Base-by-base conservation (phyloP, 495 filamentous ascomycete genomes). In the Trypethelium eluteriae region DNA sequence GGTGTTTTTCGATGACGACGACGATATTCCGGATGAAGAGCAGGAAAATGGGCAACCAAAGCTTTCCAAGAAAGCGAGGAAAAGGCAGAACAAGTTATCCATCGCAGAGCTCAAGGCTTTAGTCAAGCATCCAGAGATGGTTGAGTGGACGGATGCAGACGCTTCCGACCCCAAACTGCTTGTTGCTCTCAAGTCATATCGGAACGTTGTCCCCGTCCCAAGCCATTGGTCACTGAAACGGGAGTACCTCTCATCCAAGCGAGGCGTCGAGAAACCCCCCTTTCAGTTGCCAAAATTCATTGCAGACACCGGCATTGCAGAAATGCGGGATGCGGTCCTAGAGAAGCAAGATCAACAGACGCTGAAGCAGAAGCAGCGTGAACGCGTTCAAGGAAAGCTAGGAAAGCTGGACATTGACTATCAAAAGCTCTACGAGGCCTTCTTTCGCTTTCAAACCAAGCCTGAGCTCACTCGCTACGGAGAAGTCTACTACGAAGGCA, bases 351-450 rank as follows among this genome's bases (percentile, higher is more conserved):
- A 91, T 39, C 86, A 93, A 71, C 89, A 92, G 63, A 86, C 84
- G 14, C 80, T 98, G 68, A 97, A 97, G 75, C 91, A 96, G 74
- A 97, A 96, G 73, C 93, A 96, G 79, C 83, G 94, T 49, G 94
- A 98, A 74, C 84, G 94, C 64, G 94, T 98, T 10, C 88, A 92
- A 68, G 92, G 92, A 0, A 98, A 98, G 77, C 95, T 96, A 88
- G 94, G 94, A 68, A 95, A 93, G 72, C 80, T 98, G 62, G 94
- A 98, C 71, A 96, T 98, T 67, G 95, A 98, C 77, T 98, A 98
- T 75, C 91, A 96, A 74, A 96, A 94, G 74, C 84, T 98, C 38
- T 96, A 97, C 75, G 94, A 97, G 74, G 94, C 94, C 6, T 98
- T 98, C 79, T 98, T 98, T 81, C 84, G 92, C 36, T 95, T 94